phyloP scores from a whole-genome alignment of 139 green algal genomes.

The Chara braunii region DNA sequence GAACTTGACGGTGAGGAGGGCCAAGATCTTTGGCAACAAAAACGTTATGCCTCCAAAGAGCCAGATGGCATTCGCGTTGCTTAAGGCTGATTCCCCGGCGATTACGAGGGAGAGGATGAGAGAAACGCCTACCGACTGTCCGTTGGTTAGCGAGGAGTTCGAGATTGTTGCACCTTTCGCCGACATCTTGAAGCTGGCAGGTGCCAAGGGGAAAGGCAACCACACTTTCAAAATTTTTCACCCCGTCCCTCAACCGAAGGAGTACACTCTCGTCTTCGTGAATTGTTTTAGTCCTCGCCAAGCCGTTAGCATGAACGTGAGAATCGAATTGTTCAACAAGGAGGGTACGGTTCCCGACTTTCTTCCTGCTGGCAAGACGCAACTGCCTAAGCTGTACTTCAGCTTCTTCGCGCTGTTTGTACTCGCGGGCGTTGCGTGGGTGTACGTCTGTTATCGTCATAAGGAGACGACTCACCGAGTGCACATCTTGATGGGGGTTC shows the following conservation, averaged over 20 bases:
- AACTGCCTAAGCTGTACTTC: slow-evolving; percentile 72
- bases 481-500: slow-evolving; percentile 83
- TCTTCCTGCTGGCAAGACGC: slow-evolving; percentile 77
- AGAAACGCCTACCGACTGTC: neutral
- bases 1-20: slow-evolving; percentile 17
- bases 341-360: slow-evolving; percentile 62
- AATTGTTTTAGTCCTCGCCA: slow-evolving; percentile 73
- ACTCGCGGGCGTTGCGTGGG: slow-evolving; percentile 55
- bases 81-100: neutral
- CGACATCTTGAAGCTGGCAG: neutral
- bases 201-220: neutral
- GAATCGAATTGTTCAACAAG: slow-evolving; percentile 71
- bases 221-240: slow-evolving; percentile 22
- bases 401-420: slow-evolving; percentile 65
- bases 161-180: neutral
- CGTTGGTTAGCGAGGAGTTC: neutral
- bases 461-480: slow-evolving; percentile 57
- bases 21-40: no score
- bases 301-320: slow-evolving; percentile 63
- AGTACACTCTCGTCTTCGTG: slow-evolving; percentile 81
- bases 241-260: slow-evolving; percentile 30
- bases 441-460: slow-evolving; percentile 35
- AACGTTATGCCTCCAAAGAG: no score
- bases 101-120: neutral
- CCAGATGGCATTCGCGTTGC: no score